Percentiles rank a stretch among this genome's conserved stretches.
Conservation (phyloP, 2,329 filamentous ascomycete species). For the Colletotrichum abscissum region DNA sequence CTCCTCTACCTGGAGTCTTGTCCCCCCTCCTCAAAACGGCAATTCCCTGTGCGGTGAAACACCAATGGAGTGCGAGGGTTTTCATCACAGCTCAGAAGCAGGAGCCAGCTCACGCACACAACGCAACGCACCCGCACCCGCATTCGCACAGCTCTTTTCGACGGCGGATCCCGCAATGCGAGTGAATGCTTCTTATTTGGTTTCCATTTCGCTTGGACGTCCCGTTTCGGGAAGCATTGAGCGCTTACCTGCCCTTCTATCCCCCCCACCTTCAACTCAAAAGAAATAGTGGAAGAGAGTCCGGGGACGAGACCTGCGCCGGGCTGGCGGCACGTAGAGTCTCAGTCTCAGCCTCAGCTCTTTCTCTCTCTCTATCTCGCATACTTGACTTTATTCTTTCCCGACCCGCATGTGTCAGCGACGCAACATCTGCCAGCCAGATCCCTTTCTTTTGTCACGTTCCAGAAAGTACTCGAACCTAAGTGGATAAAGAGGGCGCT, state of each 20-base stretch:
- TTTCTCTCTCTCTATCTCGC: too few species aligned
- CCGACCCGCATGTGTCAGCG: not conserved
- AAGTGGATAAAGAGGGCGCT: not conserved
- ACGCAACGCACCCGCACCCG: slow-evolving; percentile 30
- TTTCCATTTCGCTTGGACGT: slow-evolving; percentile 25
- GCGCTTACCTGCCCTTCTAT: not conserved
- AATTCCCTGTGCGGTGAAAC: slow-evolving; percentile 32
- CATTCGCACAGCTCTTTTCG: slow-evolving; percentile 13
- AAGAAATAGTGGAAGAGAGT: not conserved
- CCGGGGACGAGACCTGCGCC: not conserved
- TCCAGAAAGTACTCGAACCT: not conserved
- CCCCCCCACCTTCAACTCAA: not conserved
- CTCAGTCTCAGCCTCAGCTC: not conserved
- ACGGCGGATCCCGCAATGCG: not conserved
- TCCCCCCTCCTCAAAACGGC: slow-evolving; percentile 8
- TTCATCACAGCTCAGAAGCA: not conserved
- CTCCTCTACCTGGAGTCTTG: not conserved
- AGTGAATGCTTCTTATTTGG: not conserved
- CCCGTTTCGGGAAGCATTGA: slow-evolving; percentile 29
- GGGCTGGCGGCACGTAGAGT: slow-evolving; percentile 14
- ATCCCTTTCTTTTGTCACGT: not conserved
- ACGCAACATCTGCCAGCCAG: not conserved
- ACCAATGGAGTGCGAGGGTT: slow-evolving; percentile 11
- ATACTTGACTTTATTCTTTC: not conserved
- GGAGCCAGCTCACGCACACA: slow-evolving; percentile 17